Base-by-base conservation (phyloP, 78 protist genomes). In the Guillardia theta region DNA sequence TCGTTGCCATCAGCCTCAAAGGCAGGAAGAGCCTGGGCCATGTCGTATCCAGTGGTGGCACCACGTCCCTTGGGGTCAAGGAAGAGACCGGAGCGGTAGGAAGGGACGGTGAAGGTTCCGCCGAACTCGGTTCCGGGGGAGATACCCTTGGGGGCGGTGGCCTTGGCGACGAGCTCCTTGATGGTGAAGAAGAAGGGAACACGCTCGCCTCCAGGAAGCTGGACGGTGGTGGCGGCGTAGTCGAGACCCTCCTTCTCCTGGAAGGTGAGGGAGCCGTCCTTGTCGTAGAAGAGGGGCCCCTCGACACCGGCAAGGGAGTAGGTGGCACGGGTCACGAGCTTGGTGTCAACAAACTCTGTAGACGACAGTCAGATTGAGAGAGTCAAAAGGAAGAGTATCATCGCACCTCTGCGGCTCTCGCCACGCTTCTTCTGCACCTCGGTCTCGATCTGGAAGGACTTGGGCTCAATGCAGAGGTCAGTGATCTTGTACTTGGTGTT, bases 11-110 rank as follows among this genome's bases (percentile, higher is more conserved):
- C 83, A 43, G 83, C 83, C 41, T 70, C 83, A 36, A 70, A 36
- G 83, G 46, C 83, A 21, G 95, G 95, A 4, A 94, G 93, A 37
- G 94, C 95, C 64, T 62, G 76, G 27, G 95, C 95, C 90, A 48
- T 62, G 88, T 94, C 95, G 62, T 94, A 94, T 48, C 95, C 95
- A 5, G 95, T 94, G 44, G 93, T 39, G 48, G 48, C 78, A 33
- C 95, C 95, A 48, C 95, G 95, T 37, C 95, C 95, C 88, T 94
- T 94, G n/a, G 95, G 95, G 95, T 94, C 95, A 45, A 94, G 93
- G 95, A 94, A 94, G 93, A 62, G 64, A 47, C 93, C 92, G 36
- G 90, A 50, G 87, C 95, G 95, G 95, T 94, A 94, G 41, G 95
- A 94, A n/a, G 95, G 95, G 21, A 94, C 95, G 43, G 46, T 8